Percentiles rank a stretch among this genome's conserved stretches.
These are phyloP conservation scores for Xerocomellus amylosporus DNA, from an alignment of 768 basidiomycete species.

Conservation along the genomic window DNA sequence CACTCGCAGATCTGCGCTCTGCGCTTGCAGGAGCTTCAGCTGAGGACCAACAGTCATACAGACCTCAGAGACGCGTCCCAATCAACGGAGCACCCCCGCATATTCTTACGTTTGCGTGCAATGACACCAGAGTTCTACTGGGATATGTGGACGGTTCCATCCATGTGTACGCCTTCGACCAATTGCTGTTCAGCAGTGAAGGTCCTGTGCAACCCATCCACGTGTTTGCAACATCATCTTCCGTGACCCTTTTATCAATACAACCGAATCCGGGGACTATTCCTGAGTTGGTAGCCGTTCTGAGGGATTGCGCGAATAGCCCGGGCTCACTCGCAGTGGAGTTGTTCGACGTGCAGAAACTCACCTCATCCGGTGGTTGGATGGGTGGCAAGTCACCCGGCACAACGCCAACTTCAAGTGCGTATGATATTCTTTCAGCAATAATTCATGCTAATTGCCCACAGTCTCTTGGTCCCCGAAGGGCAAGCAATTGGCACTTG, in stretches of 20 bases:
- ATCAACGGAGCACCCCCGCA: conserved; percentile 48
- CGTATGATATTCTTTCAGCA: conserved; percentile 23
- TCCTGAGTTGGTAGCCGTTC: conserved; percentile 56
- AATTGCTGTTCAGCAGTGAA: conserved; percentile 46
- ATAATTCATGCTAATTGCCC: conserved; percentile 7
- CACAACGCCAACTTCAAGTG: conserved; percentile 58
- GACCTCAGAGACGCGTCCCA: conserved; percentile 50
- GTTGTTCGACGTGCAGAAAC: conserved; percentile 54
- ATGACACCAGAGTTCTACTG: conserved; percentile 60
- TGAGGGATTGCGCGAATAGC: conserved; percentile 38
- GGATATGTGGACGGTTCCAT: conserved; percentile 59
- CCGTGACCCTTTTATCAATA: conserved; percentile 51
- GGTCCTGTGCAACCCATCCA: conserved; percentile 47
- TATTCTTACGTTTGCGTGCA: conserved; percentile 53
- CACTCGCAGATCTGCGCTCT: conserved; percentile 57
- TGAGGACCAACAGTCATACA: conserved; percentile 41
- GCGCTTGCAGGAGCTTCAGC: conserved; percentile 45
- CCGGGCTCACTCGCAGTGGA: conserved; percentile 49
- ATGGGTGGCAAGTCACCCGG: conserved; percentile 46
- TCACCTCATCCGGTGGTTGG: conserved; percentile 51
- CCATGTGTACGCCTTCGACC: conserved; percentile 54
- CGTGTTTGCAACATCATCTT: conserved; percentile 42
- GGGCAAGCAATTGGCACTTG: conserved; percentile 80
- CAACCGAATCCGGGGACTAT: conserved; percentile 62
- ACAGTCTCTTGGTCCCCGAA: conserved; percentile 84